These are phyloP conservation scores for Talaromyces sp. DNA, from an alignment of 2,329 filamentous ascomycete species.

Conservation along the genomic window DNA sequence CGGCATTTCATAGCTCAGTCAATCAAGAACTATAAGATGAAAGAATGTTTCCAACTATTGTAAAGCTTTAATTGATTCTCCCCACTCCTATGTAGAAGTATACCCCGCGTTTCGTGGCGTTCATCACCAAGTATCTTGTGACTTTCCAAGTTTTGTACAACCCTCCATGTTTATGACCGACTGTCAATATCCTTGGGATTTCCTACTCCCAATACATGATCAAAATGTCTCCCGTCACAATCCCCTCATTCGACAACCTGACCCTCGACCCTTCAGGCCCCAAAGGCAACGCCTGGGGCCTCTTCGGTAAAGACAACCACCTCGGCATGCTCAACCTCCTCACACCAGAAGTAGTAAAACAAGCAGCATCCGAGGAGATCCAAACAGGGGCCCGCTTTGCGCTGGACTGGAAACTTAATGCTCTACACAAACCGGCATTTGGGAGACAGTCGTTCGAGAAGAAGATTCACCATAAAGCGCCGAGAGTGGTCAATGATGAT, in stretches of 20 bases:
- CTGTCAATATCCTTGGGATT: background rate
- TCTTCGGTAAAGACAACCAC: slow-evolving; percentile 57
- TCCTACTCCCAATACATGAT: background rate
- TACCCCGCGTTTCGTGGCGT: background rate
- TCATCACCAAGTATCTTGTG: background rate
- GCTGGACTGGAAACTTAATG: slow-evolving; percentile 59
- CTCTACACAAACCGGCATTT: slow-evolving; percentile 56
- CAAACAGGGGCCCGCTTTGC: slow-evolving; percentile 55
- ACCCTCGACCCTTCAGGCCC: slow-evolving; percentile 19
- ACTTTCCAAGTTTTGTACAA: background rate
- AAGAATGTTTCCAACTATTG: background rate
- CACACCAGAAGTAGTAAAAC: slow-evolving; percentile 52
- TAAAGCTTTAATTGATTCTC: background rate
- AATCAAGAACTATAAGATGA: background rate
- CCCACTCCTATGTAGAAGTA: background rate
- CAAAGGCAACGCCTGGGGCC: slow-evolving; percentile 41
- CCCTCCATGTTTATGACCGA: background rate
- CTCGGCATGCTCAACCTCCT: slow-evolving; percentile 61
- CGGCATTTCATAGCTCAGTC: too few species aligned
- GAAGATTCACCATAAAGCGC: slow-evolving; percentile 51
- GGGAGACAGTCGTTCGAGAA: slow-evolving; percentile 55
- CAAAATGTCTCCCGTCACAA: slow-evolving; percentile 11
- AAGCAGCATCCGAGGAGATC: slow-evolving; percentile 52
- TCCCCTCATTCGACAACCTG: slow-evolving; percentile 17
- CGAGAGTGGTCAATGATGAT: slow-evolving; percentile 59